Percentiles rank a stretch among this genome's conserved stretches.
Evolutionary conservation across 2,329 filamentous ascomycete genomes (phyloP).

Genomic region (Fusarium sarcochroum): DNA sequence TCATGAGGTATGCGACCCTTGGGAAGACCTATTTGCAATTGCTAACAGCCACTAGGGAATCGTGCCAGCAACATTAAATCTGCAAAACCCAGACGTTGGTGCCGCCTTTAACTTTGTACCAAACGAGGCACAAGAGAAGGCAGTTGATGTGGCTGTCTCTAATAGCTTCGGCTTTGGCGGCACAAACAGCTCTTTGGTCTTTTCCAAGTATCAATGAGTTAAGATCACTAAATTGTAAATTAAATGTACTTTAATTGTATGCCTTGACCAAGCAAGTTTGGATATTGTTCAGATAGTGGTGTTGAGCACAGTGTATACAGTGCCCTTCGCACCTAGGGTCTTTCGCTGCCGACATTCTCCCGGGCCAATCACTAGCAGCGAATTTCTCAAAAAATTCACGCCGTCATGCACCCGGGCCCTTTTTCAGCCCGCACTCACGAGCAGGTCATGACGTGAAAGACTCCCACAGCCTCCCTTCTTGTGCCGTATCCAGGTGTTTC

Average conservation of each 20-base stretch:
- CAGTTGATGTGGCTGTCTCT: slow-evolving; percentile 82
- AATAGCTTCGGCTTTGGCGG: slow-evolving; percentile 99
- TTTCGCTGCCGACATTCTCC: slow-evolving; percentile 45
- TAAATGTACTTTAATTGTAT: slow-evolving; percentile 15
- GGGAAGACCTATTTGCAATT: too few relatives aligned
- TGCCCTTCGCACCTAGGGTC: slow-evolving; percentile 12
- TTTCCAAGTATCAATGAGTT: slow-evolving; percentile 60
- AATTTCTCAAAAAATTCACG: slow-evolving; percentile 47
- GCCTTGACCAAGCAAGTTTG: background rate
- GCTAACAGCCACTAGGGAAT: slow-evolving; percentile 69
- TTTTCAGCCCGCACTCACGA: background rate
- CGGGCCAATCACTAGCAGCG: slow-evolving; percentile 45
- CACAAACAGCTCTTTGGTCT: slow-evolving; percentile 92
- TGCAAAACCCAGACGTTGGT: slow-evolving; percentile 75
- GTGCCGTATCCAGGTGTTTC: slow-evolving; percentile 17
- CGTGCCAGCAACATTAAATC: slow-evolving; percentile 89
- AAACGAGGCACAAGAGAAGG: slow-evolving; percentile 75
- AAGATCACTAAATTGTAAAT: background rate
- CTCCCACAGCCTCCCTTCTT: slow-evolving; percentile 18
- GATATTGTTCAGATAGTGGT: background rate
- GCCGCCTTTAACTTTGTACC: slow-evolving; percentile 91
- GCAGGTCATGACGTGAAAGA: slow-evolving; percentile 51
- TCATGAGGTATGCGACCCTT: slow-evolving; percentile 72
- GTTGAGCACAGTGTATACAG: slow-evolving; percentile 29
- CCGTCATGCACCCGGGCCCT: slow-evolving; percentile 42